A percentile compares a stretch with the other conserved stretches of the same genome.
Evolutionary conservation across 805 yeast genomes (phyloP).

Genomic region (Metschnikowia bowlesiae): DNA sequence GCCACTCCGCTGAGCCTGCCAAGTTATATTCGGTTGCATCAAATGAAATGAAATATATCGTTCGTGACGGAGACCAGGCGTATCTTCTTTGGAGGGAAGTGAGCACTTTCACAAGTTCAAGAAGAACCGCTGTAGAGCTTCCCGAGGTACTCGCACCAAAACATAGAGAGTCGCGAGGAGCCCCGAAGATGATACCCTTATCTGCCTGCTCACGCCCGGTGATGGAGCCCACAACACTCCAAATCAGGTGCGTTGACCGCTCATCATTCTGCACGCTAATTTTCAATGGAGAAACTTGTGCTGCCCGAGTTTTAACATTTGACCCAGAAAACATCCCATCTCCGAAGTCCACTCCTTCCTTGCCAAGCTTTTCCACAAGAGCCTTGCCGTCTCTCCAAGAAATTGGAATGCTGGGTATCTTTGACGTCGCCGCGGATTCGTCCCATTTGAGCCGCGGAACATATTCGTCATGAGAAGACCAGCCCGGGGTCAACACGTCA

Average conservation of each 20-base stretch:
- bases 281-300: constrained; percentile 18
- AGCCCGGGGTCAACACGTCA: constrained; percentile 76
- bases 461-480: constrained; percentile 45
- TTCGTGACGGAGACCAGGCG: constrained; percentile 80
- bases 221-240: constrained; percentile 77
- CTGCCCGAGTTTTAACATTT: not conserved
- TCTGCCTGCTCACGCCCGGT: constrained; percentile 77
- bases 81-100: constrained; percentile 57
- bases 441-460: constrained; percentile 40
- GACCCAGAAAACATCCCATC: constrained; percentile 27
- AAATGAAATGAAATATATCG: constrained; percentile 78
- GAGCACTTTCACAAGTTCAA: constrained; percentile 68
- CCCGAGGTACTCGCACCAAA: constrained; percentile 69
- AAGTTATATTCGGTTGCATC: constrained; percentile 76
- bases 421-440: constrained; percentile 53
- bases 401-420: constrained; percentile 72
- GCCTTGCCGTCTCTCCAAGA: constrained; percentile 63
- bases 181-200: constrained; percentile 72
- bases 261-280: constrained; percentile 35
- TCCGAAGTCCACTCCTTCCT: constrained; percentile 25
- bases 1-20: constrained; percentile 83
- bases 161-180: constrained; percentile 73
- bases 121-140: constrained; percentile 68
- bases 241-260: constrained; percentile 56
- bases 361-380: constrained; percentile 29